Evolutionary conservation across 768 basidiomycete species (phyloP).

Genomic region (Chlorophyllum brunneum): DNA sequence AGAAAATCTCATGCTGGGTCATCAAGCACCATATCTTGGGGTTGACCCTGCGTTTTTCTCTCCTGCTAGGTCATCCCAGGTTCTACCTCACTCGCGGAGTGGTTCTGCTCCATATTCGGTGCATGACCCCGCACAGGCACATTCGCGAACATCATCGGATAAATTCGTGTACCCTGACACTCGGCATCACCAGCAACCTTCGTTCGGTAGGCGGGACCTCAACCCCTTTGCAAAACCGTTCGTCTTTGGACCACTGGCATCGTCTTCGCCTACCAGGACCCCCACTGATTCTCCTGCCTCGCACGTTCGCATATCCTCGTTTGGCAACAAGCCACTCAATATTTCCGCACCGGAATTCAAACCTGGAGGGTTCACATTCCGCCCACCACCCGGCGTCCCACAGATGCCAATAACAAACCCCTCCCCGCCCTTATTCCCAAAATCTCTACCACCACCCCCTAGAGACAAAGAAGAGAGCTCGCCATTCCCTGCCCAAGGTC

Average conservation of each 20-base stretch:
- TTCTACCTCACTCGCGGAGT: conserved; percentile 62
- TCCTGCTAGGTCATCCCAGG: conserved; percentile 28
- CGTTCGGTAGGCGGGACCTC: conserved; percentile 34
- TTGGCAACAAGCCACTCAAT: conserved; percentile 67
- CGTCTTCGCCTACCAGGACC: conserved; percentile 17
- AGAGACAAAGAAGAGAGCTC: conserved; percentile 29
- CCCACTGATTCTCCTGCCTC: conserved; percentile 29
- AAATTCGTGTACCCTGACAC: conserved; percentile 21
- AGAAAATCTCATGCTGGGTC: conserved; percentile 43
- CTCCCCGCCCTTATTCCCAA: conserved; percentile 20
- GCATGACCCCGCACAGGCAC: conserved; percentile 59
- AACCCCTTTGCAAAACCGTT: conserved; percentile 86
- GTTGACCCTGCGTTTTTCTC: conserved; percentile 10
- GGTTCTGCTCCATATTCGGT: conserved; percentile 57
- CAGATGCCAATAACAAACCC: conserved; percentile 36
- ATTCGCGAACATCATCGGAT: conserved; percentile 54
- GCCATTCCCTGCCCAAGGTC: conserved; percentile 57
- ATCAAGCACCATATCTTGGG: conserved; percentile 12
- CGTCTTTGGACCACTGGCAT: conserved; percentile 56
- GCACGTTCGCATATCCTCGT: conserved; percentile 41
- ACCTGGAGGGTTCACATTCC: conserved; percentile 73
- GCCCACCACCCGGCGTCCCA: conserved; percentile 63
- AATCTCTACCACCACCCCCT: conserved; percentile 25
- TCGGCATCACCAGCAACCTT: conserved; percentile 20
- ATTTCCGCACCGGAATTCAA: conserved; percentile 79